Evolutionary conservation across 108 stramenopile species (phyloP).

Genomic region (Nitzschia sp.): DNA sequence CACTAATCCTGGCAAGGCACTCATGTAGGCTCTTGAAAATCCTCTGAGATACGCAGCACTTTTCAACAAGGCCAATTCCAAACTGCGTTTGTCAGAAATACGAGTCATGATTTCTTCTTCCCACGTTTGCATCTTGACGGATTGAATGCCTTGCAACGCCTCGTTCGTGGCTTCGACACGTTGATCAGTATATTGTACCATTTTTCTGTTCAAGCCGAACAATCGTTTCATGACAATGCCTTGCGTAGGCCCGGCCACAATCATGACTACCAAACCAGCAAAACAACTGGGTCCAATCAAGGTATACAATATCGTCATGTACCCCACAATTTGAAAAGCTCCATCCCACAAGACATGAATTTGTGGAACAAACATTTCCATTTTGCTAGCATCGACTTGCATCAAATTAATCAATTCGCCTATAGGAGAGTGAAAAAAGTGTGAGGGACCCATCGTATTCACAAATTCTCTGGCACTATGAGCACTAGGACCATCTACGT

Average conservation of each 20-base stretch:
- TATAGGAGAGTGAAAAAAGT: not conserved
- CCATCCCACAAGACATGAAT: slow-evolving; percentile 82
- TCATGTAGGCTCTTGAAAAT: slow-evolving; percentile 68
- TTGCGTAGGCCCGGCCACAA: slow-evolving; percentile 68
- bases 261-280: slow-evolving; percentile 76
- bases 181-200: slow-evolving; percentile 78
- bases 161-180: slow-evolving; percentile 90
- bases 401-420: slow-evolving; percentile 90
- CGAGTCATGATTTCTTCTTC: slow-evolving; percentile 72
- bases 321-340: slow-evolving; percentile 68
- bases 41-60: slow-evolving; percentile 62
- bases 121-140: slow-evolving; percentile 94
- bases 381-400: slow-evolving; percentile 90
- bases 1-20: slow-evolving; percentile 58
- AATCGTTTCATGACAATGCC: slow-evolving; percentile 62
- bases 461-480: no score
- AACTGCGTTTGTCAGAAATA: slow-evolving; percentile 50
- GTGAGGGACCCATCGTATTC: not conserved
- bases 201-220: slow-evolving; percentile 69
- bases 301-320: slow-evolving; percentile 70
- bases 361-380: slow-evolving; percentile 72
- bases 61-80: slow-evolving; percentile 61
- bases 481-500: no score
- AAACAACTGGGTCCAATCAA: slow-evolving; percentile 80
- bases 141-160: slow-evolving; percentile 88